Conservation (phyloP, 805 yeast species). For the Starmerella khaoyaiensis region DNA sequence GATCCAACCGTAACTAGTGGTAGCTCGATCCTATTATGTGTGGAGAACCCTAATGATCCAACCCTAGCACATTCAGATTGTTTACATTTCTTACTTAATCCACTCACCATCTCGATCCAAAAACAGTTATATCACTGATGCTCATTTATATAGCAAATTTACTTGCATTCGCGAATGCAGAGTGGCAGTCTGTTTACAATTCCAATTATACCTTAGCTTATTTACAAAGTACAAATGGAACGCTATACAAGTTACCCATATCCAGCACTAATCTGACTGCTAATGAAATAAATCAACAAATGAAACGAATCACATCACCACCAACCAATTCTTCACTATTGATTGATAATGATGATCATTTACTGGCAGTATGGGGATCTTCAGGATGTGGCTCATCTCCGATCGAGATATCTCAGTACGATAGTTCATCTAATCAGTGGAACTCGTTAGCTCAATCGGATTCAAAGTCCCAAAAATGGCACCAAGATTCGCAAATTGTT, state of each 20-base stretch:
- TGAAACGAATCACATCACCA: constrained; percentile 19
- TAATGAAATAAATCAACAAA: constrained; percentile 4
- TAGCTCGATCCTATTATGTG: too few relatives aligned
- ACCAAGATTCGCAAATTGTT: constrained; percentile 18
- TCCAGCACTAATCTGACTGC: not conserved
- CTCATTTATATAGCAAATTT: too few relatives aligned
- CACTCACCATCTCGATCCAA: not conserved
- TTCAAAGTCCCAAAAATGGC: constrained; percentile 17
- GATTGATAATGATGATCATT: constrained; percentile 18
- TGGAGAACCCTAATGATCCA: too few relatives aligned
- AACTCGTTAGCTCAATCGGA: constrained; percentile 15
- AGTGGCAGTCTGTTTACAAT: constrained; percentile 20
- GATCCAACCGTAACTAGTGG: too few relatives aligned
- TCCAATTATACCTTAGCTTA: constrained; percentile 18
- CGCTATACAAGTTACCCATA: constrained; percentile 16
- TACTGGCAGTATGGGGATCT: constrained; percentile 24
- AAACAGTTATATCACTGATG: too few relatives aligned
- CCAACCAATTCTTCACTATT: constrained; percentile 25
- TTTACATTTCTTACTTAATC: constrained; percentile 9
- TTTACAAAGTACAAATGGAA: constrained; percentile 18
- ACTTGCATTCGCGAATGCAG: constrained; percentile 2
- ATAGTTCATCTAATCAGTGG: constrained; percentile 19
- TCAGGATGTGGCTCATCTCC: constrained; percentile 19
- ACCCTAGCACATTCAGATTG: constrained; percentile 1
- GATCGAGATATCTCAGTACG: constrained; percentile 21